phyloP scores from a whole-genome alignment of 192 early-diverging fungal species.

The Ramicandelaber brevisporus region DNA sequence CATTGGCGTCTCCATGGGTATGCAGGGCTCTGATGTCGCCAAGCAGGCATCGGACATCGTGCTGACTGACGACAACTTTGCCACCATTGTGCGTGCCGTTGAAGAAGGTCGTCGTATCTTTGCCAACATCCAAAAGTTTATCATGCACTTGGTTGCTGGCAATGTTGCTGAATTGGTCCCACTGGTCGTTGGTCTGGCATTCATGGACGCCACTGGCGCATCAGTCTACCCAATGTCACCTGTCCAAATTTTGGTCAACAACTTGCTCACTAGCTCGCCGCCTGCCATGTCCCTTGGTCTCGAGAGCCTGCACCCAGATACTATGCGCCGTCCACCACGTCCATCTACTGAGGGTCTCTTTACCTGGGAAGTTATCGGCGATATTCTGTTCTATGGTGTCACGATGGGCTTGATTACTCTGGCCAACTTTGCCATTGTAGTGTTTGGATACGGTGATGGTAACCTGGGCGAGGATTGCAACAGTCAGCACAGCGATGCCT shows the following conservation, averaged over 20 bases:
- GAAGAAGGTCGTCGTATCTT: slow-evolving; percentile 85
- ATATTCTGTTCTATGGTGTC: slow-evolving; percentile 42
- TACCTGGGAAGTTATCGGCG: slow-evolving; percentile 27
- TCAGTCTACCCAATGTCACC: slow-evolving; percentile 59
- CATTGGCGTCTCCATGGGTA: slow-evolving; percentile 94
- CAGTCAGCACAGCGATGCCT: slow-evolving; percentile 16
- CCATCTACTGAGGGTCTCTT: slow-evolving; percentile 34
- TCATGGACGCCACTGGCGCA: slow-evolving; percentile 28
- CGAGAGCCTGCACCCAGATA: slow-evolving; percentile 59
- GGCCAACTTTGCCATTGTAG: slow-evolving; percentile 29
- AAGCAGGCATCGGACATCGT: slow-evolving; percentile 97
- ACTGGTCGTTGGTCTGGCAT: slow-evolving; percentile 62
- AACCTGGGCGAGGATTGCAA: slow-evolving; percentile 33
- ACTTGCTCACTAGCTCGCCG: slow-evolving; percentile 93
- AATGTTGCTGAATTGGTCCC: slow-evolving; percentile 90
- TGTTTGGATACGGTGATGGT: slow-evolving; percentile 30
- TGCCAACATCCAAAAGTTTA: slow-evolving; percentile 95
- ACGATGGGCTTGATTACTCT: slow-evolving; percentile 35
- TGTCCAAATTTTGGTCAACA: slow-evolving; percentile 90
- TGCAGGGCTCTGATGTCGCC: slow-evolving; percentile 87
- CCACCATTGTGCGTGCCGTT: slow-evolving; percentile 83
- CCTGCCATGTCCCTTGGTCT: slow-evolving; percentile 84
- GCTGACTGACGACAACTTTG: slow-evolving; percentile 82
- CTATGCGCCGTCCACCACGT: slow-evolving; percentile 68
- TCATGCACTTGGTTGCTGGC: slow-evolving; percentile 80